Conservation (phyloP, 495 filamentous ascomycete genomes). For the Tuber calosporum region DNA sequence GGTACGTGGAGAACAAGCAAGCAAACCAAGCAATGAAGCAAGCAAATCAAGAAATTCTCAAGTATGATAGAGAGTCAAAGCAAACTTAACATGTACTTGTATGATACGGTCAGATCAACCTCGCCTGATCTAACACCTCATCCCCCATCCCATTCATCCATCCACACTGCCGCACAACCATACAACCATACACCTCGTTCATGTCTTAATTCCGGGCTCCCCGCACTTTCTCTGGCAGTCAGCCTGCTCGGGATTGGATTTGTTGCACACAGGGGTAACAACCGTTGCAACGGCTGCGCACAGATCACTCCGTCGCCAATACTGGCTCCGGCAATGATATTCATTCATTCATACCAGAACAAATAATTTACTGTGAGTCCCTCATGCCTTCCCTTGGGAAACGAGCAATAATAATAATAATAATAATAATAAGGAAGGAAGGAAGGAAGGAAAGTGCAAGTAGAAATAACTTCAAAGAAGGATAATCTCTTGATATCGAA, state of each 20-base stretch:
- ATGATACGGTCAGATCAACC: background rate
- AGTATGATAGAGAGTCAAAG: background rate
- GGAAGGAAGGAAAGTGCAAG: background rate
- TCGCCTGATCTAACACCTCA: background rate
- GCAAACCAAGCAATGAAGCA: background rate
- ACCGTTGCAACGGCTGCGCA: background rate
- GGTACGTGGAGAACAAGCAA: background rate
- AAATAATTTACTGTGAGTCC: background rate
- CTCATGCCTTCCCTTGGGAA: background rate
- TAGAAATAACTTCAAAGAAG: background rate
- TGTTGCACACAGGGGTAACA: background rate
- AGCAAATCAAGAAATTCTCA: background rate
- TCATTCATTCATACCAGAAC: background rate
- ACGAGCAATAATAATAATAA: too few relatives aligned
- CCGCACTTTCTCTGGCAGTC: background rate
- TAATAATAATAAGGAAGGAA: background rate
- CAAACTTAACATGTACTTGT: background rate
- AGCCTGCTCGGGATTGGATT: background rate
- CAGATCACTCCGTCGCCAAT: background rate
- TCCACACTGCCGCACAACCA: too few relatives aligned
- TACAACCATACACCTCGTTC: background rate
- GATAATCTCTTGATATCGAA: background rate
- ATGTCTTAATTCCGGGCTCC: background rate
- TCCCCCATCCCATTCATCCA: conserved; percentile 1
- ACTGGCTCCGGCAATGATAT: background rate